These are phyloP conservation scores for Chenopodium album DNA, from an alignment of 148 eudicot genomes.

Conservation along the genomic window DNA sequence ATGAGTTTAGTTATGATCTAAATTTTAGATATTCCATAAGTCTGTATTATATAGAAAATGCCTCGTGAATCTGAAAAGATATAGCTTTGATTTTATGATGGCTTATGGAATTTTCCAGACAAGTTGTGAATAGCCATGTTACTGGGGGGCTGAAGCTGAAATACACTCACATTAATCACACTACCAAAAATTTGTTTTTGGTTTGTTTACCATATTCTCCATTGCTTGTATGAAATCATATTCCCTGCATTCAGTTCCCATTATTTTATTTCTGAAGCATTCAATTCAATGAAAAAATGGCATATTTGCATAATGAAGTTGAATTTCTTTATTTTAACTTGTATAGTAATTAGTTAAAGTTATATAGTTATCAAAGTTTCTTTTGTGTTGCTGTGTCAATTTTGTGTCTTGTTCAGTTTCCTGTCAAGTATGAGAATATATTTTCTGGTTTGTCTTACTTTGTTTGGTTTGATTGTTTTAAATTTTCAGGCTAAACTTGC, in stretches of 20 bases:
- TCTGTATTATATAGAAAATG: too few species aligned
- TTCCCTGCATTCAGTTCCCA: background rate
- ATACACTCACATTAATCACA: background rate
- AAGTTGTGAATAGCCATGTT: too few species aligned
- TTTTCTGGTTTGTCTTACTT: background rate
- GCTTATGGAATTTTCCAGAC: background rate
- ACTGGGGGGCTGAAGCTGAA: too few species aligned
- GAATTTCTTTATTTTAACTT: background rate
- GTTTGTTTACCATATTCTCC: background rate
- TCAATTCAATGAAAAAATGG: background rate
- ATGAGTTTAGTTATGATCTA: background rate
- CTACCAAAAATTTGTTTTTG: background rate
- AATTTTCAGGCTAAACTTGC: slow-evolving; percentile 89
- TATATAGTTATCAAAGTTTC: background rate
- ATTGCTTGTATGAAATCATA: background rate
- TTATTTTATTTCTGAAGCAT: background rate
- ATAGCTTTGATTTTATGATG: background rate
- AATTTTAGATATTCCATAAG: background rate
- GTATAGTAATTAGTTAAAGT: background rate
- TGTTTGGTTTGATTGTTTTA: slow-evolving; percentile 2
- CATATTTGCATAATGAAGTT: background rate
- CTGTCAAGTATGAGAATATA: background rate
- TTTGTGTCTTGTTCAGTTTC: background rate
- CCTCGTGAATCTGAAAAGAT: background rate
- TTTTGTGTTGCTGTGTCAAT: background rate